These are phyloP conservation scores for Chlorella sorokiniana DNA, from an alignment of 139 green algal genomes.

Conservation along the genomic window DNA sequence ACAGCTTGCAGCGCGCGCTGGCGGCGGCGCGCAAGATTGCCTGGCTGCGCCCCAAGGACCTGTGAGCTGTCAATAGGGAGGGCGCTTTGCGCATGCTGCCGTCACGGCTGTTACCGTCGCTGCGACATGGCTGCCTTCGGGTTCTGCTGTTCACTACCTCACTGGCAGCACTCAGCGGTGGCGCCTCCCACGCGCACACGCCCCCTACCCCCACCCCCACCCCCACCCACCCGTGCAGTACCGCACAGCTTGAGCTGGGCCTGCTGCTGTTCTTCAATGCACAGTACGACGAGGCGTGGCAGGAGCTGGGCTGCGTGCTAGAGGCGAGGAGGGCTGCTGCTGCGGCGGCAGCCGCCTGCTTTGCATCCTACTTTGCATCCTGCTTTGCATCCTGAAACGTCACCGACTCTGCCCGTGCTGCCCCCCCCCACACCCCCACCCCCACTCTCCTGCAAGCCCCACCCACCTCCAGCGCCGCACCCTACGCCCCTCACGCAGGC, in stretches of 20 bases:
- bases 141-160: background rate
- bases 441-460: background rate
- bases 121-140: background rate
- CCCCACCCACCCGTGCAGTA: background rate
- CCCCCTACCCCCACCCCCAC: background rate
- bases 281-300: conserved; percentile 27
- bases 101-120: background rate
- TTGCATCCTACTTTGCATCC: no score
- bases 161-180: background rate
- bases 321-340: background rate
- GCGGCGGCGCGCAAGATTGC: conserved; percentile 13
- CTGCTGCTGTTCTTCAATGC: conserved; percentile 12
- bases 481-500: background rate
- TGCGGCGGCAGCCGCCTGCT: no score
- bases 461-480: no score
- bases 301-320: conserved; percentile 27
- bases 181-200: no score
- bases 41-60: conserved; percentile 7
- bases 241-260: background rate
- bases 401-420: no score
- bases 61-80: no score
- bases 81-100: background rate
- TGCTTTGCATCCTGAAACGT: no score
- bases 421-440: background rate
- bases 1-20: conserved; percentile 13